A percentile compares a stretch with the other conserved stretches of the same genome.
These are phyloP conservation scores for Euphorbia tirucalli DNA, from an alignment of 345 rosid species.

Conservation along the genomic window DNA sequence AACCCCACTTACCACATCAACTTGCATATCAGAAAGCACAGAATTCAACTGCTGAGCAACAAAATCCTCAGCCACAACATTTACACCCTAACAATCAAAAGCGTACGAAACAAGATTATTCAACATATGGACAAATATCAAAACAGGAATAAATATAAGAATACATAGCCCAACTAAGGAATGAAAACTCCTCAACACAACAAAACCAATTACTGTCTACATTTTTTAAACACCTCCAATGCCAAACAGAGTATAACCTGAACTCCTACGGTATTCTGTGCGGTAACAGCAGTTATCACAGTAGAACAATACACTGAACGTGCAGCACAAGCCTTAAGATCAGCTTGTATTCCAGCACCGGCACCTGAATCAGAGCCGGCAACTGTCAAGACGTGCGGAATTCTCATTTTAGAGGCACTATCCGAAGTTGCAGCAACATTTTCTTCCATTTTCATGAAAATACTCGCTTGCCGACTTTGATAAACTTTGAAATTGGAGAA, in stretches of 20 bases:
- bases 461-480: constrained; percentile 4
- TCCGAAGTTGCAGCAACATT: constrained; percentile 12
- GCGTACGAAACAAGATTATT: neutral
- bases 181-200: neutral
- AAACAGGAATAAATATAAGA: neutral
- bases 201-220: neutral
- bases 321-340: constrained; percentile 86
- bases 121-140: neutral
- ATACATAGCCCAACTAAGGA: too few species aligned
- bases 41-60: constrained; percentile 78
- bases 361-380: constrained; percentile 96
- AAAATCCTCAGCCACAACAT: constrained; percentile 48
- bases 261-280: constrained; percentile 87
- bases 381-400: constrained; percentile 73
- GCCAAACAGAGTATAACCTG: constrained; percentile 42
- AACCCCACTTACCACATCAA: constrained; percentile 68
- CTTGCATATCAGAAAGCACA: constrained; percentile 87
- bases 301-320: constrained; percentile 91
- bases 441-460: constrained; percentile 24
- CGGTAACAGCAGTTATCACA: constrained; percentile 84
- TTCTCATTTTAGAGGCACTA: constrained; percentile 24
- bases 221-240: neutral
- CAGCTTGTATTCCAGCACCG: constrained; percentile 97
- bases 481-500: constrained; percentile 3
- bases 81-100: constrained; percentile 40